Conservation (phyloP, 805 yeast genomes). For the Yarrowia sp. region DNA sequence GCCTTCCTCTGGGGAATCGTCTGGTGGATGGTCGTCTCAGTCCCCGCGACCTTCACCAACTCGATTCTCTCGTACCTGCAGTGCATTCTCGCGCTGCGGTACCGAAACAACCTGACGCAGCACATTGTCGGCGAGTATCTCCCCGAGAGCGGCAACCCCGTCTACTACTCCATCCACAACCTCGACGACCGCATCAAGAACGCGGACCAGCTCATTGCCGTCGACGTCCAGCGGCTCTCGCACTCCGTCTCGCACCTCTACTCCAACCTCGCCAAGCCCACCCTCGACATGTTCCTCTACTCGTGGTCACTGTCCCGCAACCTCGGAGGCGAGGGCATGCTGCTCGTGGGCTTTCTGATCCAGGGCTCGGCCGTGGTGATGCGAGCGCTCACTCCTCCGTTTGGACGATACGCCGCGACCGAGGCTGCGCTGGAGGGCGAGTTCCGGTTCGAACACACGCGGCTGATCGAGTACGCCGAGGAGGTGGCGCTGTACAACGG, state of each 20-base stretch:
- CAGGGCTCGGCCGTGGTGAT: slow-evolving; percentile 74
- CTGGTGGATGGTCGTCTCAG: slow-evolving; percentile 79
- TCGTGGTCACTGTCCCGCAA: slow-evolving; percentile 65
- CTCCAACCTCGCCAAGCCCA: slow-evolving; percentile 79
- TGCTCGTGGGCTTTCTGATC: slow-evolving; percentile 74
- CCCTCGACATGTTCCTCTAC: slow-evolving; percentile 73
- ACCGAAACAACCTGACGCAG: slow-evolving; percentile 64
- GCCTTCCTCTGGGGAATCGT: slow-evolving; percentile 60
- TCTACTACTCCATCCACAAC: slow-evolving; percentile 70
- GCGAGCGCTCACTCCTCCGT: slow-evolving; percentile 81
- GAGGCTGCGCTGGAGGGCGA: slow-evolving; percentile 81
- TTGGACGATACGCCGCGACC: slow-evolving; percentile 72
- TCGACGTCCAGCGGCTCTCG: slow-evolving; percentile 74
- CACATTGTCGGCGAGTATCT: slow-evolving; percentile 67
- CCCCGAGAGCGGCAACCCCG: slow-evolving; percentile 62
- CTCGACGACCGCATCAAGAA: slow-evolving; percentile 56
- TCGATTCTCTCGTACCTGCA: slow-evolving; percentile 53
- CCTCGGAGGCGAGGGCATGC: slow-evolving; percentile 63
- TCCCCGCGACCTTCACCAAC: slow-evolving; percentile 82
- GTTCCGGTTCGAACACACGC: slow-evolving; percentile 77
- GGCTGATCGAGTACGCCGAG: slow-evolving; percentile 73
- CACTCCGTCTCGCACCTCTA: slow-evolving; percentile 70
- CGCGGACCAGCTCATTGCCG: slow-evolving; percentile 80
- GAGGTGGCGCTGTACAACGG: slow-evolving; percentile 86
- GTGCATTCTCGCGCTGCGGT: slow-evolving; percentile 41